A percentile compares a stretch with the other conserved stretches of the same genome.
These are phyloP conservation scores for Rhazya stricta DNA, from an alignment of 257 asterid genomes.

Conservation along the genomic window DNA sequence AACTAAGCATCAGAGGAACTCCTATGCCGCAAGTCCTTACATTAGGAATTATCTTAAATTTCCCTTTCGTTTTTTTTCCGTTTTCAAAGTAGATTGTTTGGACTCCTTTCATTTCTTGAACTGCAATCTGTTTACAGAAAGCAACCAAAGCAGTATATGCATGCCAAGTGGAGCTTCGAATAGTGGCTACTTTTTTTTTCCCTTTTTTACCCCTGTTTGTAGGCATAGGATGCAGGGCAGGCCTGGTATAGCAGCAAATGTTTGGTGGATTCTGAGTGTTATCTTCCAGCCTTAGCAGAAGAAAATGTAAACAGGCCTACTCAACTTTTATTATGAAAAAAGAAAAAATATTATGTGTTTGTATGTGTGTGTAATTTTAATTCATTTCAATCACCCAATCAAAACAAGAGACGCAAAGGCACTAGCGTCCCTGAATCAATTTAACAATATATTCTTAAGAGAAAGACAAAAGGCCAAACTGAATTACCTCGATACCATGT, in stretches of 20 bases:
- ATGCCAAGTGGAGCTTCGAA: conserved; percentile 46
- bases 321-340: conserved; percentile 6
- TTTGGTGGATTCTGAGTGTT: conserved; percentile 13
- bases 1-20: conserved; percentile 10
- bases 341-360: neutral
- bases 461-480: neutral
- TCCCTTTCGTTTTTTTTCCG: neutral
- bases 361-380: too few species aligned
- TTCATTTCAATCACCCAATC: neutral
- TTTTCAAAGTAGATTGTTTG: conserved; percentile 35
- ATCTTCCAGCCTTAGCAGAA: conserved; percentile 9
- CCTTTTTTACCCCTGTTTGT: neutral
- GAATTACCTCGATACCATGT: neutral
- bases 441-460: neutral
- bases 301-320: conserved; percentile 16
- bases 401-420: neutral
- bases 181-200: conserved; percentile 30
- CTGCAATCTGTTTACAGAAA: neutral
- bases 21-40: neutral
- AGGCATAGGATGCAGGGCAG: neutral
- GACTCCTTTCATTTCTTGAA: conserved; percentile 42
- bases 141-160: neutral
- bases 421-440: neutral
- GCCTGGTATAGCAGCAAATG: conserved; percentile 4
- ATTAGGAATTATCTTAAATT: neutral